Evolutionary conservation across 164 flowering plant genomes (phyloP), one percentile per base, ranked within the genome.

Genomic region (Magnolia officinalis): DNA sequence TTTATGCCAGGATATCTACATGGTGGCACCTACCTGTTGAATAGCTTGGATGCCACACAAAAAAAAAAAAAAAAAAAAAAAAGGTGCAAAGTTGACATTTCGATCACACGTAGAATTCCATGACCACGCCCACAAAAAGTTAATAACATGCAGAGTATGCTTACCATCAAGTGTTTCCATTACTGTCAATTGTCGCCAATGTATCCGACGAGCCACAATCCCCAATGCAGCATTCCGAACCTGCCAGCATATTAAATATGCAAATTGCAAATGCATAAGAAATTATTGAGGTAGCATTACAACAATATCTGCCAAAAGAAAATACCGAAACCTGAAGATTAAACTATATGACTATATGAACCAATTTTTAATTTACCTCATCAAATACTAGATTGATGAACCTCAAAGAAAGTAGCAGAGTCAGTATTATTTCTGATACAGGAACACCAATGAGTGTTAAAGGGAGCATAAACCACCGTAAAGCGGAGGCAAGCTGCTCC

Each of bases 191-290:
- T 87, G 88, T 68, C 83, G 37, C 99, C 99, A 94, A 74, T 88
- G 83, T 77, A 96, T 89, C 85, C 98, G 86, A 6, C 98, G 98
- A 74, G 98, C 90, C 71, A 94, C 89, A 76, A 96, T 88, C n/a
- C 98, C 99, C 76, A 90, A 76, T 10, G 98, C 98, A 79, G 93
- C 90, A 88, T 88, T 92, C 1, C 98, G 93, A 24, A 96, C 98
- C 98, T 96, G 85, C 72, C 76, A 82, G 67, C 55, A 68, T 20
- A 50, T 24, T 50, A 67, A 8, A 72, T 52, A 10, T 26, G 45
- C 55, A 59, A 69, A n/a, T 21, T 52, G 16, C 67, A 65, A 76
- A 19, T 2, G 64, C 4, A 59, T 23, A 63, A 59, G 1, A 70
- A 65, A 45, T n/a, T 13, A 72, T 29, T 58, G 20, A 0, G 26